Evolutionary conservation across 2,329 filamentous ascomycete genomes (phyloP).

Genomic region (Fusarium pininemorale): DNA sequence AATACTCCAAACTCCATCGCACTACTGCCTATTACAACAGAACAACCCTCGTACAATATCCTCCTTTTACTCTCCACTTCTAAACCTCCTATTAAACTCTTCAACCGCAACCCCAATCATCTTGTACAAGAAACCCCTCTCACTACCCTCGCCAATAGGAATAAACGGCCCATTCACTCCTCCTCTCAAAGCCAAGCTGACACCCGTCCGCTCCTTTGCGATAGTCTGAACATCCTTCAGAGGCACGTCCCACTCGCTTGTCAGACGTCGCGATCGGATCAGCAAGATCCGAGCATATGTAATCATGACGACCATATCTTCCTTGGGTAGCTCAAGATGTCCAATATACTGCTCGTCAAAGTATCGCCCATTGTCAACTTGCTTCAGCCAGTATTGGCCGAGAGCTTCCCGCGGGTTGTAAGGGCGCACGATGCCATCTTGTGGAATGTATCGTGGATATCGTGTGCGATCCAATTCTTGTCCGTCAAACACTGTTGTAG

Average conservation of each 20-base stretch:
- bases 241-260: conserved; percentile 94
- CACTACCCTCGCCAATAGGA: conserved; percentile 88
- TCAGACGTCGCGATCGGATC: conserved; percentile 84
- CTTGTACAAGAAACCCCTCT: conserved; percentile 69
- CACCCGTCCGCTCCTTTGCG: conserved; percentile 92
- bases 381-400: conserved; percentile 98
- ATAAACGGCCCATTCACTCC: conserved; percentile 95
- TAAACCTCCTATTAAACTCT: conserved; percentile 72
- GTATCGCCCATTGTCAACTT: conserved; percentile 95
- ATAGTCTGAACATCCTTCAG: conserved; percentile 97
- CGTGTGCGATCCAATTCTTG: conserved; percentile 94
- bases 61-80: conserved; percentile 47
- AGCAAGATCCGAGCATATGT: conserved; percentile 90
- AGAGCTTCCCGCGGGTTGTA: conserved; percentile 95
- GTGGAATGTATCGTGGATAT: conserved; percentile 89
- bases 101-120: conserved; percentile 73
- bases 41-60: neutral
- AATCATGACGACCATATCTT: conserved; percentile 90
- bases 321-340: conserved; percentile 88
- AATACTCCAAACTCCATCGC: conserved; percentile 20
- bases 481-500: conserved; percentile 96
- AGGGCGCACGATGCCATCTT: conserved; percentile 91
- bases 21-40: neutral
- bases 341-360: conserved; percentile 98
- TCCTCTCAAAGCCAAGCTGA: conserved; percentile 87